Base-by-base conservation (phyloP, 495 filamentous ascomycete species). In the Annulohypoxylon bovei region DNA sequence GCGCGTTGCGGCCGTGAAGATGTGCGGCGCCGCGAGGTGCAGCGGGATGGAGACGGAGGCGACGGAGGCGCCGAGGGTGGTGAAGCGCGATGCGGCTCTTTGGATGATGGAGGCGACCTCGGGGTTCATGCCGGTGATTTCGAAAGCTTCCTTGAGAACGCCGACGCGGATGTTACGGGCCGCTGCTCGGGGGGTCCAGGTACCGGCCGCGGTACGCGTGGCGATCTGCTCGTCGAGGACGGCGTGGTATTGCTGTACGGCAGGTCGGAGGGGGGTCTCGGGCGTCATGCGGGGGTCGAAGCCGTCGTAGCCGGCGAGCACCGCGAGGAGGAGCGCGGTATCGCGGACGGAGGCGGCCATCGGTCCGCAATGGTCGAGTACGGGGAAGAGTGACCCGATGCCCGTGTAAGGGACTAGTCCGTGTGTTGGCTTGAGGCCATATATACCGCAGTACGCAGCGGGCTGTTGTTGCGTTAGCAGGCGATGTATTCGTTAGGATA, bases 231-330 rank as follows among this genome's bases (percentile, higher is more conserved):
- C 28, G 28, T 68, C 65, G 8, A 82, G 77, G 8, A 80, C 66
- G 20, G 73, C 42, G 9, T 80, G 80, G 66, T 79, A 80, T 8
- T 76, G 78, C 1, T 74, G 74, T 0, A 76, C 70, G 20, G 68
- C 61, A n/a, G 70, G 58, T 27, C 40, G 62, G 22, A 75, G 74
- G 6, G 76, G 76, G 9, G 72, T 57, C 73, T 78, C 73, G 77
- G 71, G 37, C 72, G 64, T 60, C 57, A 74, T 79, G 12, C 80
- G 76, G 55, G 85, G 81, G 62, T 86, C 85, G 18, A 86, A 82
- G 2, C 81, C 80, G 66, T 87, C 84, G 46, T 80, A 80, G 54
- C 85, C 85, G 47, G 81, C 79, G 20, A 87, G 82, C 0, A 75
- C 78, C 62, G 84, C 72, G 27, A 86, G 71, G 14, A 82, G 73